Conservation (phyloP, 768 basidiomycete genomes). For the Psilocybe cyanescens region DNA sequence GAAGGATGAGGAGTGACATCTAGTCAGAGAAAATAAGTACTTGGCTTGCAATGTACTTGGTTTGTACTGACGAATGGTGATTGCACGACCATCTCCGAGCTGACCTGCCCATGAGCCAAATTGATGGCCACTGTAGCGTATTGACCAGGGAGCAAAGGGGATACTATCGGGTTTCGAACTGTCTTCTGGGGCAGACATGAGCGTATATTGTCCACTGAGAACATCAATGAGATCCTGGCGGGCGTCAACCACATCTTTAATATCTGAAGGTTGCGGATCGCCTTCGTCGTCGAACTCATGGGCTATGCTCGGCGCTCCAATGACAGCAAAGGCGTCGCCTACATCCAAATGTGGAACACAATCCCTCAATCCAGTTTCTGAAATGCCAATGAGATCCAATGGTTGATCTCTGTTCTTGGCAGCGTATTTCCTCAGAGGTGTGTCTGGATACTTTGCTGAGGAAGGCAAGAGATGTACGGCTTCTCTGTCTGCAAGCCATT, state of each 20-base stretch:
- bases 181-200: conserved; percentile 51
- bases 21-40: conserved; percentile 28
- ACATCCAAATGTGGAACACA: conserved; percentile 86
- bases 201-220: conserved; percentile 73
- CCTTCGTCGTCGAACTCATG: conserved; percentile 40
- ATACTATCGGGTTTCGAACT: conserved; percentile 13
- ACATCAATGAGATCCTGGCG: conserved; percentile 81
- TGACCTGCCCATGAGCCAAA: conserved; percentile 93
- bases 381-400: conserved; percentile 71
- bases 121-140: conserved; percentile 91
- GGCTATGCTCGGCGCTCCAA: conserved; percentile 64
- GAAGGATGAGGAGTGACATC: conserved; percentile 79
- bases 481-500: conserved; percentile 75
- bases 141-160: conserved; percentile 79
- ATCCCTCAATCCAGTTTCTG: conserved; percentile 69
- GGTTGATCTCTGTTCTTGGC: conserved; percentile 53
- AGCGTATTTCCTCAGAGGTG: conserved; percentile 51
- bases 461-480: conserved; percentile 39
- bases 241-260: conserved; percentile 42
- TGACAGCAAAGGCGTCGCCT: conserved; percentile 74
- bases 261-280: conserved; percentile 31
- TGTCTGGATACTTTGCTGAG: conserved; percentile 24
- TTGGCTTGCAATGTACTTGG: background rate
- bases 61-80: conserved; percentile 63
- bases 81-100: conserved; percentile 93